Percentiles rank a stretch among this genome's conserved stretches.
Evolutionary conservation across 2,329 filamentous ascomycete species (phyloP).

Genomic region (Aspergillus eucalypticola): DNA sequence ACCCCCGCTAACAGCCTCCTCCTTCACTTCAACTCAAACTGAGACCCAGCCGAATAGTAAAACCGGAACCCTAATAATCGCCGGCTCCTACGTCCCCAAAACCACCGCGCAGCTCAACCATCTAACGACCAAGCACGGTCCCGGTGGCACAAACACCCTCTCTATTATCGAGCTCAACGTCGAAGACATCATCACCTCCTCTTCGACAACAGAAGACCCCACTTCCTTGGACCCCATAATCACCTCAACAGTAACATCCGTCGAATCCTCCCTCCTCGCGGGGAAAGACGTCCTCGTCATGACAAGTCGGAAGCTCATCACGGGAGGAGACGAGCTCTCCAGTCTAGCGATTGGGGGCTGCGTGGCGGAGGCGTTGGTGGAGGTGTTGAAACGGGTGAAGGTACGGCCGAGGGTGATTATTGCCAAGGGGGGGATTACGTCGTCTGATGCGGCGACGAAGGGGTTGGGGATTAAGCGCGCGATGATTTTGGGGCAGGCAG

Average conservation of each 20-base stretch:
- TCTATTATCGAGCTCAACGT: constrained; percentile 53
- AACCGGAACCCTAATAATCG: constrained; percentile 56
- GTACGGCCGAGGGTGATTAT: constrained; percentile 58
- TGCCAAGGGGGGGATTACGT: constrained; percentile 62
- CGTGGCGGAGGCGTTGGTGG: constrained; percentile 55
- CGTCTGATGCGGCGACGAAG: constrained; percentile 60
- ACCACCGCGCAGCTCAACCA: constrained; percentile 57
- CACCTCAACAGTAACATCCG: constrained; percentile 25
- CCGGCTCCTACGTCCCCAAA: constrained; percentile 61
- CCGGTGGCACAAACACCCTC: constrained; percentile 36
- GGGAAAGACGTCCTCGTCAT: constrained; percentile 60
- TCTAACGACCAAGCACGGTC: constrained; percentile 42
- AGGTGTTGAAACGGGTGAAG: constrained; percentile 50
- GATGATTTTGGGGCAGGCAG: constrained; percentile 58
- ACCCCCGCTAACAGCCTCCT: constrained; percentile 53
- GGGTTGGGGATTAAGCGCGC: constrained; percentile 57
- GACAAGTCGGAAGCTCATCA: constrained; percentile 58
- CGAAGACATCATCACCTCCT: constrained; percentile 42
- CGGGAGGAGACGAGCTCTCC: constrained; percentile 50
- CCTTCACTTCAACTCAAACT: constrained; percentile 24
- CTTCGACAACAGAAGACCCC: no score
- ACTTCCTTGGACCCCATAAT: neutral
- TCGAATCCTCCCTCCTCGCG: constrained; percentile 43
- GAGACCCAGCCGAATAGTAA: constrained; percentile 17
- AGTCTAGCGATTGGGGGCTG: constrained; percentile 57